A percentile compares a stretch with the other conserved stretches of the same genome.
Conservation (phyloP, 345 rosid species). For the Syzygium aromaticum region DNA sequence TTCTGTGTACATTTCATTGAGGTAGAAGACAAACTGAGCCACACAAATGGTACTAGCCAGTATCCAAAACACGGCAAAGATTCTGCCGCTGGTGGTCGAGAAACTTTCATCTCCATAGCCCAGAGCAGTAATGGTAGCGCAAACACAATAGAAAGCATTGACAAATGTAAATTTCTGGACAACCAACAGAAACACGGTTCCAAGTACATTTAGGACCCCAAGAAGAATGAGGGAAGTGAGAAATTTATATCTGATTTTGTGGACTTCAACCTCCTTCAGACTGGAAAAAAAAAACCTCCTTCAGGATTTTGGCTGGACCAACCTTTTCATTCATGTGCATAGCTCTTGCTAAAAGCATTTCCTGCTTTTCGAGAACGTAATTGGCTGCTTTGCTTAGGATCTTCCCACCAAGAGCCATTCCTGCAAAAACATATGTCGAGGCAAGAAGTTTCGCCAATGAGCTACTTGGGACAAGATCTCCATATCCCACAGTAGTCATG, state of each 20-base stretch:
- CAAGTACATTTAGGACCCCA: conserved; percentile 17
- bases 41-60: conserved; percentile 37
- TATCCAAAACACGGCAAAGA: conserved; percentile 50
- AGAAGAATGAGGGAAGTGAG: conserved; percentile 13
- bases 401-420: conserved; percentile 40
- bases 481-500: conserved; percentile 52
- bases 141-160: conserved; percentile 49
- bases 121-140: conserved; percentile 41
- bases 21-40: conserved; percentile 43
- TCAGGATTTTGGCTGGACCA: conserved; percentile 17
- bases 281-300: no score
- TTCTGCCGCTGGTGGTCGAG: conserved; percentile 30
- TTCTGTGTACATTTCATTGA: conserved; percentile 33
- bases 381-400: conserved; percentile 46
- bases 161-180: conserved; percentile 23
- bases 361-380: conserved; percentile 40
- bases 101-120: conserved; percentile 59
- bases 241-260: conserved; percentile 24
- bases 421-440: conserved; percentile 29
- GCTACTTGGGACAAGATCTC: conserved; percentile 45
- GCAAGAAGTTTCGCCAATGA: conserved; percentile 30
- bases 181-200: conserved; percentile 17
- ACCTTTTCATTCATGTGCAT: conserved; percentile 17
- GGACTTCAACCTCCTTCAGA: conserved; percentile 26
- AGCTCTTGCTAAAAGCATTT: conserved; percentile 28